Evolutionary conservation across 2,329 filamentous ascomycete genomes (phyloP), one percentile per base, ranked within the genome.

Genomic region (Nigrospora osmanthi): DNA sequence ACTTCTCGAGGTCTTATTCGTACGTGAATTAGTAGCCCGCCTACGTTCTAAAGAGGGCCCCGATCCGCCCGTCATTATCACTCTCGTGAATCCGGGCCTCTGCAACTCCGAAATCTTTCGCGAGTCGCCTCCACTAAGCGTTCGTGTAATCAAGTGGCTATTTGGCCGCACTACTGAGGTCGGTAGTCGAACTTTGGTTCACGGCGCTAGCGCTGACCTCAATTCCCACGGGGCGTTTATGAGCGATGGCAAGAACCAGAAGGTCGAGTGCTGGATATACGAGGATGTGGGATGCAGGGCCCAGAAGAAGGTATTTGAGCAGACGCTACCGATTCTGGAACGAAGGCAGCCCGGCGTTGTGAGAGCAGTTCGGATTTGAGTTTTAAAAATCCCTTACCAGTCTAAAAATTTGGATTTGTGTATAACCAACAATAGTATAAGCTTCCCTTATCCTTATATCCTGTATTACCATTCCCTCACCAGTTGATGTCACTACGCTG

Each of bases 41-140:
- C 30, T 55, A 50, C 16, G 7, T 36, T 14, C 38, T 42, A 15
- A 45, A 49, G 10, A 35, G 45, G 2, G 6, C 40, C 2, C 47
- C 12, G 49, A 56, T 35, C 36, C n/a, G n/a, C 53, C 59, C 11
- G 69, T 79, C 35, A 68, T 69, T 1, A 51, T 80, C 46, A 79
- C 77, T 52, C 63, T 65, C 48, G 48, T 75, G 16, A 76, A 75
- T 45, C 76, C 77, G 0, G 76, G 76, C 1, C 60, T 73, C 30
- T 80, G 76, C 54, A 63, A 74, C 35, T 70, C 71, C 1, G 60
- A 68, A 19, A 59, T 80, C 1, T 53, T 50, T 6, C n/a, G n/a
- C n/a, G 44, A 33, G n/a, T 42, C 42, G 1, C 50, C 47, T 46
- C 13, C 11, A 2, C 41, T 42, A 16, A 42, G n/a, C 32, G 53